These are phyloP conservation scores for Actinomortierella wolfii DNA, from an alignment of 371 early-diverging fungal species.

Conservation along the genomic window DNA sequence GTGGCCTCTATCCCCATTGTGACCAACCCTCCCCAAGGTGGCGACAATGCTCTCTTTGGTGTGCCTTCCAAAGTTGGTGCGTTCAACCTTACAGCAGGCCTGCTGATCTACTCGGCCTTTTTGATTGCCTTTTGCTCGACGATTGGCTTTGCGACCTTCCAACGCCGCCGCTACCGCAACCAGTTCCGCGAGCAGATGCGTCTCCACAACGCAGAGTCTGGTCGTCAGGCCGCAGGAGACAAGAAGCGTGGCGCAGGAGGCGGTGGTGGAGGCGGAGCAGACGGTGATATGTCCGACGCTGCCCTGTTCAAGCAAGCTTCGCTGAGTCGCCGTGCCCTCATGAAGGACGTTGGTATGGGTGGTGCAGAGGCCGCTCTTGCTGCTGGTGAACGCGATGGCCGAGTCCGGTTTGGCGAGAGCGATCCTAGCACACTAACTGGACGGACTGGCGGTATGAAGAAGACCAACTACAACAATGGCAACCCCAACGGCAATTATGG, in stretches of 20 bases:
- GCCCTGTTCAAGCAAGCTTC: constrained; percentile 42
- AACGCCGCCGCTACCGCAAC: constrained; percentile 30
- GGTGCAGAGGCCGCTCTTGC: constrained; percentile 17
- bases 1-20: constrained; percentile 3
- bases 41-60: constrained; percentile 37
- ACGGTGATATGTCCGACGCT: constrained; percentile 23
- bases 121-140: constrained; percentile 22
- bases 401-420: constrained; percentile 33
- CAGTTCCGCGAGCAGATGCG: constrained; percentile 29
- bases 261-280: not conserved
- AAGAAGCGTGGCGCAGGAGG: constrained; percentile 10
- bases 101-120: constrained; percentile 31
- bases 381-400: constrained; percentile 12
- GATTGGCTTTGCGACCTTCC: constrained; percentile 28
- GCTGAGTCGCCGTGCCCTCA: constrained; percentile 34
- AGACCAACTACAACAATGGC: constrained; percentile 6
- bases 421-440: constrained; percentile 10
- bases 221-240: constrained; percentile 7
- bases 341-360: constrained; percentile 38
- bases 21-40: constrained; percentile 15
- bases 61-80: constrained; percentile 24
- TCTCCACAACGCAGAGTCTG: constrained; percentile 16
- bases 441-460: constrained; percentile 43
- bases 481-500: not conserved
- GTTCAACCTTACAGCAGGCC: constrained; percentile 32